Base-by-base conservation (phyloP, 2,329 filamentous ascomycete genomes). In the Leptodontidium sp. region DNA sequence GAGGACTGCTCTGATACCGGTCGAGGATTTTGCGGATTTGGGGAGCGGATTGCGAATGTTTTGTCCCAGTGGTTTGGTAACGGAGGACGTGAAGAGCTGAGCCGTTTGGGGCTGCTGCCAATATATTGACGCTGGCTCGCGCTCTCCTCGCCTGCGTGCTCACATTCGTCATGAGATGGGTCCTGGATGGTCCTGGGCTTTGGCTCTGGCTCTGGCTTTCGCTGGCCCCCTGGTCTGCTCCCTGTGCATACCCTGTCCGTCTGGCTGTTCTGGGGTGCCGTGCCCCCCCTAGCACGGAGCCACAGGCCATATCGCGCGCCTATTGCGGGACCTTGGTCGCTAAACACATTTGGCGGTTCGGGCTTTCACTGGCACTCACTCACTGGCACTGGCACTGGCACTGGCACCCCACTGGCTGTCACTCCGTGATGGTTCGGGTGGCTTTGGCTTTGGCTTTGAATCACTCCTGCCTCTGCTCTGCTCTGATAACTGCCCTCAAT, bases 271-370 rank as follows among this genome's bases (percentile, higher is more conserved):
- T 53, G 35, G 35, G 57, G 57, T 53, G 64, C 47, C 64, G 64
- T 65, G 64, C 40, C 67, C 49, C 63, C 63, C 57, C 53, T 62
- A 58, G 58, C 50, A 47, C 61, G 59, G 58, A 67, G 65, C 59
- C 52, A 64, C 29, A 58, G 68, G 68, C 59, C 65, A 74, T 71
- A 71, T 75, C 68, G 75, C 74, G 74, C 75, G 75, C 72, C 71
- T 77, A 76, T 75, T 74, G 74, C 74, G 74, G 75, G 69, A 70
- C 66, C 62, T 59, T 61, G 40, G 71, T 76, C 75, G 74, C 74
- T 75, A 75, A 74, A n/a, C 35, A 43, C 32, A 40, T 62, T 53
- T 68, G 68, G 70, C 69, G 70, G 70, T 71, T 67, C 70, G 32
- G 55, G 59, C 49, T 65, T 40, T 49, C 38, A 53, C 49, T 43